A percentile compares a stretch with the other conserved stretches of the same genome.
phyloP scores from a whole-genome alignment of 495 filamentous ascomycete species.

The Acidomyces sp. region DNA sequence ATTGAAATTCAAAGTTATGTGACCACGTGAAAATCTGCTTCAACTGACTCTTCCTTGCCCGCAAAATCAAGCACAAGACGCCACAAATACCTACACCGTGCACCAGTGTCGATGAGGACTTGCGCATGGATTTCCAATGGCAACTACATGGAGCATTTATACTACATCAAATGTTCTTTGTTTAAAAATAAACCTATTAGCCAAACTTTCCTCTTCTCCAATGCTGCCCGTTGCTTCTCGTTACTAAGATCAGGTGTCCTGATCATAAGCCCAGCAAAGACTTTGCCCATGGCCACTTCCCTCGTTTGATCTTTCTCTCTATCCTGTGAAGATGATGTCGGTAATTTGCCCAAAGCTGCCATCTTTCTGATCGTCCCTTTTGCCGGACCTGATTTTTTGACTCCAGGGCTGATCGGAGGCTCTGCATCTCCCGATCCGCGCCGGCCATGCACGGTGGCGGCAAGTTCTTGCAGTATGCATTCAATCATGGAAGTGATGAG shows the following conservation, averaged over 20 bases:
- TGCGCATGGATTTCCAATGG: too few relatives aligned
- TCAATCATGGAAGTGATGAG: constrained; percentile 68
- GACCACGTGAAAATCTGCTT: too few relatives aligned
- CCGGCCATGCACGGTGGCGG: too few relatives aligned
- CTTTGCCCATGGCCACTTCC: constrained; percentile 1
- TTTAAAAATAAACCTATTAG: constrained; percentile 11
- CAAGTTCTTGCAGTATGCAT: constrained; percentile 22
- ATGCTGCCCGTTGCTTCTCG: constrained; percentile 2
- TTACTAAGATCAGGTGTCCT: neutral
- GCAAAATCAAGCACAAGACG: too few relatives aligned
- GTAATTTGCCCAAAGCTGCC: constrained; percentile 6
- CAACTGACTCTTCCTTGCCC: too few relatives aligned
- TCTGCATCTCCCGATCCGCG: neutral
- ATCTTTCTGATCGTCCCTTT: constrained; percentile 6
- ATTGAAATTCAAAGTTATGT: too few relatives aligned
- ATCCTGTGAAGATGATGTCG: neutral
- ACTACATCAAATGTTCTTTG: neutral
- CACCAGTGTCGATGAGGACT: too few relatives aligned
- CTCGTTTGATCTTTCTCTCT: neutral
- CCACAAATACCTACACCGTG: too few relatives aligned
- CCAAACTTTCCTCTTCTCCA: constrained; percentile 6
- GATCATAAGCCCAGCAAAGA: constrained; percentile 8
- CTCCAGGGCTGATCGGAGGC: constrained; percentile 5
- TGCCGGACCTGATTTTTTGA: neutral
- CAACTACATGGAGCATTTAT: too few relatives aligned